Evolutionary conservation across 2,329 filamentous ascomycete species (phyloP).

Genomic region (Ophiostoma piceae): DNA sequence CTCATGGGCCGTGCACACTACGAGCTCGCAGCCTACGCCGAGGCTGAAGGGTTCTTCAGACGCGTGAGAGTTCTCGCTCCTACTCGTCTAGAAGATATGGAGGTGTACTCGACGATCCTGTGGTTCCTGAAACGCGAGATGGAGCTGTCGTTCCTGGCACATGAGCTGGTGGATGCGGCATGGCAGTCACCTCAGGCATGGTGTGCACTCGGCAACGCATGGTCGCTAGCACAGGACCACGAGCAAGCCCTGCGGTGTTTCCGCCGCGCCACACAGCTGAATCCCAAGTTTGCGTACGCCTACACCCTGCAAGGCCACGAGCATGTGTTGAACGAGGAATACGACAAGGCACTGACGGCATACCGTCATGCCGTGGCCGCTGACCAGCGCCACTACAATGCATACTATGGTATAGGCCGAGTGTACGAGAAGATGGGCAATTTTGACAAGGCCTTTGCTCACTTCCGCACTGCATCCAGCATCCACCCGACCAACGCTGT

Average conservation of each 20-base stretch:
- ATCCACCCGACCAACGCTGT: constrained; percentile 96
- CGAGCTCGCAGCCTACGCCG: constrained; percentile 78
- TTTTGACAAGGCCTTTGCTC: constrained; percentile 82
- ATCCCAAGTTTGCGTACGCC: constrained; percentile 88
- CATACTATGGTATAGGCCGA: constrained; percentile 84
- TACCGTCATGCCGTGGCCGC: constrained; percentile 83
- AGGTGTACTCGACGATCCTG: constrained; percentile 96
- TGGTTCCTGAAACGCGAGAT: constrained; percentile 95
- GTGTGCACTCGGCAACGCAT: constrained; percentile 93
- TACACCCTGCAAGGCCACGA: constrained; percentile 96
- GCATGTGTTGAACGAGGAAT: constrained; percentile 92
- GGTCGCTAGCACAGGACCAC: constrained; percentile 85
- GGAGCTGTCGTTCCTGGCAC: constrained; percentile 84
- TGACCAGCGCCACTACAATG: constrained; percentile 89
- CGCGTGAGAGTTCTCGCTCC: constrained; percentile 74
- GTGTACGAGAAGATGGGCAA: constrained; percentile 89
- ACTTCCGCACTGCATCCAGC: constrained; percentile 79
- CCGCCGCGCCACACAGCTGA: constrained; percentile 84
- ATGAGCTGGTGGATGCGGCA: constrained; percentile 80
- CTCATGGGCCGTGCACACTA: constrained; percentile 88
- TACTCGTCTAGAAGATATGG: constrained; percentile 86
- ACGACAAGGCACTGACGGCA: constrained; percentile 83
- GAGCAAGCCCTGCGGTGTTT: constrained; percentile 94
- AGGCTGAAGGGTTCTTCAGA: constrained; percentile 82
- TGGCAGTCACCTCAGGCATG: constrained; percentile 91